Conservation (phyloP, 257 asterid genomes). For the Cinchona pubescens region DNA sequence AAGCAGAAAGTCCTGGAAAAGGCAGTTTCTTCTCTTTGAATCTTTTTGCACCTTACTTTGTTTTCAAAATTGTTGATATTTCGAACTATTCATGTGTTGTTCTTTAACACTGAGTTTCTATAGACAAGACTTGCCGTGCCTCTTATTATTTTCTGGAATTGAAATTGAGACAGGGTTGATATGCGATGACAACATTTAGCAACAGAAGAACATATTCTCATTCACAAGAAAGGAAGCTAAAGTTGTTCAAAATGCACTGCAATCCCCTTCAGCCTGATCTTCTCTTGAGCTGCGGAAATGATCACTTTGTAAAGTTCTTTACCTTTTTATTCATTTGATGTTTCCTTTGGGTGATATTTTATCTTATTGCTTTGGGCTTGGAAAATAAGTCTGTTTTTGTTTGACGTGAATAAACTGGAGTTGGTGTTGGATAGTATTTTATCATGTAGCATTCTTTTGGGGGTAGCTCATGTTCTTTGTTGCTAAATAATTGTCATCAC, state of each 20-base stretch:
- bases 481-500: conserved; percentile 13
- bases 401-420: neutral
- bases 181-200: conserved; percentile 53
- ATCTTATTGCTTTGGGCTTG: conserved; percentile 4
- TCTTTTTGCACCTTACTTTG: too few species aligned
- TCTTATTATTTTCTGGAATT: conserved; percentile 1
- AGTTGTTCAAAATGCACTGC: conserved; percentile 87
- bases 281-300: conserved; percentile 87
- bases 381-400: too few species aligned
- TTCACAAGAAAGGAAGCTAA: conserved; percentile 97
- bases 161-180: conserved; percentile 64
- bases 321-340: conserved; percentile 2
- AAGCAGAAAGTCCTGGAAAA: too few species aligned
- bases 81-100: neutral
- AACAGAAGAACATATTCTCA: conserved; percentile 58
- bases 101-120: neutral
- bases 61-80: neutral
- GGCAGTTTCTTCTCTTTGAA: too few species aligned
- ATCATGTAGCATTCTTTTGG: neutral
- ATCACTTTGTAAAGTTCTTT: conserved; percentile 72
- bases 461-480: conserved; percentile 10
- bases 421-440: neutral
- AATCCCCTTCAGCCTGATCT: conserved; percentile 97
- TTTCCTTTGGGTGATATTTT: neutral
- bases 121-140: neutral